Evolutionary conservation across 805 yeast genomes (phyloP).

Genomic region (Candida morakotiae): DNA sequence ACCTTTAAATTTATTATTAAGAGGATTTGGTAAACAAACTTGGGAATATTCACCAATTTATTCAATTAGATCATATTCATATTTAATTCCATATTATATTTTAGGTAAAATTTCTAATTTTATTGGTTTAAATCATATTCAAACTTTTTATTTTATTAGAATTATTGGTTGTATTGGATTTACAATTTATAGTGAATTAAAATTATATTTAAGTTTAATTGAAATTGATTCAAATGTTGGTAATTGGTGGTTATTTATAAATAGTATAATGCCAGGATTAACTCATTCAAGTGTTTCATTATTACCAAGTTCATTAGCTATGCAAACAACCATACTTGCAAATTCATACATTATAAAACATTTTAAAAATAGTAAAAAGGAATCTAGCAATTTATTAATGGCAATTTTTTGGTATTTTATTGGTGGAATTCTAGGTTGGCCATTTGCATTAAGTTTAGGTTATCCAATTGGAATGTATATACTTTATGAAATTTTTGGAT

Average conservation of each 20-base stretch:
- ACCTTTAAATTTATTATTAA: conserved; percentile 71
- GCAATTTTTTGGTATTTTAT: conserved; percentile 44
- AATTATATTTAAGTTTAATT: conserved; percentile 41
- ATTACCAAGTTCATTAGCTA: conserved; percentile 76
- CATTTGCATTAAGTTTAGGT: conserved; percentile 67
- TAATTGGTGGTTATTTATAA: conserved; percentile 59
- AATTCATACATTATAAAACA: conserved; percentile 32
- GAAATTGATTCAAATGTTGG: conserved; percentile 40
- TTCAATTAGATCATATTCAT: conserved; percentile 84
- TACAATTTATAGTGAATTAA: conserved; percentile 49
- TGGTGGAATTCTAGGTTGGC: conserved; percentile 92
- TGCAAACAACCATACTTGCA: conserved; percentile 44
- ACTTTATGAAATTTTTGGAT: conserved; percentile 8
- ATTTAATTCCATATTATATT: conserved; percentile 49
- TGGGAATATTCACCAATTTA: conserved; percentile 95
- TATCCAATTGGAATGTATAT: conserved; percentile 51
- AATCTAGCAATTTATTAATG: neutral
- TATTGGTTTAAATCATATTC: conserved; percentile 6
- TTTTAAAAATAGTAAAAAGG: conserved; percentile 8
- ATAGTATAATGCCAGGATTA: conserved; percentile 72
- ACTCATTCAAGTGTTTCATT: conserved; percentile 84
- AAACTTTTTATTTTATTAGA: conserved; percentile 52
- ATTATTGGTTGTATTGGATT: conserved; percentile 31
- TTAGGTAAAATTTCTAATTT: conserved; percentile 19
- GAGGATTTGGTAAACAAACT: conserved; percentile 88